Conservation (phyloP, 345 rosid genomes). For the Eucalyptus albens region DNA sequence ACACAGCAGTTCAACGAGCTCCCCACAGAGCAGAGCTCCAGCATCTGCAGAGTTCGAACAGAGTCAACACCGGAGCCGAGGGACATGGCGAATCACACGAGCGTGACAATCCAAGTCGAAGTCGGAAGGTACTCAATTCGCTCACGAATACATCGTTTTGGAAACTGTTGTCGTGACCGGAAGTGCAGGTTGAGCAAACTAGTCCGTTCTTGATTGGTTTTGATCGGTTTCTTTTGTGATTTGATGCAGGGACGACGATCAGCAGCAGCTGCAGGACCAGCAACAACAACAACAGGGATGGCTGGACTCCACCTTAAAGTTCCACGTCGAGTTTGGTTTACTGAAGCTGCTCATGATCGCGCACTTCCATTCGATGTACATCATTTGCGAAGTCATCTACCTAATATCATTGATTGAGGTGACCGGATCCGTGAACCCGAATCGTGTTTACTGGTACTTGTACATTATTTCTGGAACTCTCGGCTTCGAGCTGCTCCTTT, state of each 20-base stretch:
- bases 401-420: not conserved
- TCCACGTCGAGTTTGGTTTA: not conserved
- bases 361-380: not conserved
- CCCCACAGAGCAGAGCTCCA: not conserved
- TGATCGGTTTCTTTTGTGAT: not conserved
- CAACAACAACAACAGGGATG: not conserved
- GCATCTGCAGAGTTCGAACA: not conserved
- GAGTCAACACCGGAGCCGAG: not conserved
- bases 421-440: not conserved
- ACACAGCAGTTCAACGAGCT: not conserved
- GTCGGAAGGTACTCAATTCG: not conserved
- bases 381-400: not conserved
- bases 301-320: not conserved
- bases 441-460: not conserved
- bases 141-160: not conserved
- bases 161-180: not conserved
- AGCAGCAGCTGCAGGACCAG: not conserved
- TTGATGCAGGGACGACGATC: not conserved
- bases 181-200: not conserved
- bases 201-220: not conserved
- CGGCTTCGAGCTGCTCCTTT: not conserved
- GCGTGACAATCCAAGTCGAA: not conserved
- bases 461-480: not conserved
- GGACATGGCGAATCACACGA: not conserved
- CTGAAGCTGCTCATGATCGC: not conserved